Conservation (phyloP, 257 asterid species). For the Capsicum chinense region DNA sequence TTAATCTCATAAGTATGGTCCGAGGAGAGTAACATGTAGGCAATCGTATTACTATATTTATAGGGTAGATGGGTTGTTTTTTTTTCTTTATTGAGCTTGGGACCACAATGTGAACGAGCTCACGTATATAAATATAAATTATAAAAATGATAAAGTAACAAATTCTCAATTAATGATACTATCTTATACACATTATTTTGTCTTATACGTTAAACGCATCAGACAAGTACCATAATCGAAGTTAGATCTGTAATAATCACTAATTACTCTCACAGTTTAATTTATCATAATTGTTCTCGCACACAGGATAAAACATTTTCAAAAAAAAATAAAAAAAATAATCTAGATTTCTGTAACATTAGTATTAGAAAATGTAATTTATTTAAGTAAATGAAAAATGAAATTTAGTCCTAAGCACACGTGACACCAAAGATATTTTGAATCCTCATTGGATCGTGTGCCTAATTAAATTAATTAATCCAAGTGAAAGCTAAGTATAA, state of each 20-base stretch:
- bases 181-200: background rate
- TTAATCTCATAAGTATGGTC: too few relatives aligned
- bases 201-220: slow-evolving; percentile 10
- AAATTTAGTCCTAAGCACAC: slow-evolving; percentile 24
- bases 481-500: background rate
- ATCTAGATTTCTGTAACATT: background rate
- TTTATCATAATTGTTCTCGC: background rate
- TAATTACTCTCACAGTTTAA: background rate
- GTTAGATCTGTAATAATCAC: background rate
- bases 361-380: background rate
- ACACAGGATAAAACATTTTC: background rate
- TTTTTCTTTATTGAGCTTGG: too few relatives aligned
- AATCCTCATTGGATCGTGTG: slow-evolving; percentile 39
- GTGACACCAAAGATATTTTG: slow-evolving; percentile 33
- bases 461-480: background rate
- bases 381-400: background rate
- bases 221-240: background rate
- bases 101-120: too few relatives aligned
- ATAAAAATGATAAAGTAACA: too few relatives aligned
- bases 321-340: background rate
- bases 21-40: too few relatives aligned
- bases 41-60: too few relatives aligned
- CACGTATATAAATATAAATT: too few relatives aligned
- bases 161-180: too few relatives aligned
- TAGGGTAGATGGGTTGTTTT: too few relatives aligned